phyloP scores from a whole-genome alignment of 83 land plant genomes.

The Picea mariana region DNA sequence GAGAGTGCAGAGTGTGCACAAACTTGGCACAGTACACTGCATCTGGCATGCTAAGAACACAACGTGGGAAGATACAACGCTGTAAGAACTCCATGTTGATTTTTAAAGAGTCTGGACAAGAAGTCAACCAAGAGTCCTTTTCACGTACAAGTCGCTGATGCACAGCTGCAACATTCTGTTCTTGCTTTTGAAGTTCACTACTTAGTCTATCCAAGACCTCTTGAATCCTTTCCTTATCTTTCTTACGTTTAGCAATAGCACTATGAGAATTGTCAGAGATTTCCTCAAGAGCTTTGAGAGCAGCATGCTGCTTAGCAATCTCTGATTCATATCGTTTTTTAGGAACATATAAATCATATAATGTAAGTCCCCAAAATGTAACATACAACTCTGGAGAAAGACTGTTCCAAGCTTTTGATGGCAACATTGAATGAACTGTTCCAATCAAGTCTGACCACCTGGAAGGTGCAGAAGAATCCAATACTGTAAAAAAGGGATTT shows the following conservation, averaged over 20 bases:
- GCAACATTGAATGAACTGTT: constrained; percentile 73
- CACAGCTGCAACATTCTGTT: constrained; percentile 83
- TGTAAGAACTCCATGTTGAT: constrained; percentile 98
- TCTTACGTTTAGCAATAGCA: constrained; percentile 92
- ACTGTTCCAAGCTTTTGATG: constrained; percentile 90
- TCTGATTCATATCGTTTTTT: constrained; percentile 87
- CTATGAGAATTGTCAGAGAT: constrained; percentile 89
- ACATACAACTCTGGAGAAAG: constrained; percentile 96
- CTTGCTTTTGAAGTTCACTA: constrained; percentile 83
- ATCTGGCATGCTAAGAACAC: constrained; percentile 95
- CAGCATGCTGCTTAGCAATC: constrained; percentile 87
- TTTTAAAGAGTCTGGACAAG: constrained; percentile 83
- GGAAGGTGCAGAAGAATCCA: too few relatives aligned
- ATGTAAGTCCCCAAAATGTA: constrained; percentile 96
- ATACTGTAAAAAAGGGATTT: too few relatives aligned
- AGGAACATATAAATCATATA: constrained; percentile 97
- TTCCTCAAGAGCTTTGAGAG: constrained; percentile 90
- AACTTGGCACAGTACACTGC: constrained; percentile 98
- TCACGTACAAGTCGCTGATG: constrained; percentile 78
- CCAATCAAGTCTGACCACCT: constrained; percentile 87
- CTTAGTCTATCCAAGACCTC: constrained; percentile 82
- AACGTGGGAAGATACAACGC: constrained; percentile 97
- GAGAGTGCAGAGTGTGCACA: constrained; percentile 90
- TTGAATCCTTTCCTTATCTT: constrained; percentile 96
- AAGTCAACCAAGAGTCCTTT: constrained; percentile 92